Evolutionary conservation across 2,329 filamentous ascomycete genomes (phyloP), one percentile per base, ranked within the genome.

Genomic region (Pseudopithomyces maydicus): DNA sequence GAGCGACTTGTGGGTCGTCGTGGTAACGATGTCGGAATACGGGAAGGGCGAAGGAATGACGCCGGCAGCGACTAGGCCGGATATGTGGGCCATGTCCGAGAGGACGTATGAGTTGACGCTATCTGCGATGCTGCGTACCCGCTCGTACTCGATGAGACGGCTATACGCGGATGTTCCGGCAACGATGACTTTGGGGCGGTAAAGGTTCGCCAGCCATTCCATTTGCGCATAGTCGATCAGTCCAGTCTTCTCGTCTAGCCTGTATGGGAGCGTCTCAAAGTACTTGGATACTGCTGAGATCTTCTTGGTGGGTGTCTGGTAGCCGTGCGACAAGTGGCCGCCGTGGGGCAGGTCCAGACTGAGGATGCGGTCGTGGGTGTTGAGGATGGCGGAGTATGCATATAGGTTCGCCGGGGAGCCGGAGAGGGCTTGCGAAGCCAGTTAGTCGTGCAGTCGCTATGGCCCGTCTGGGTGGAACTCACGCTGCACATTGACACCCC

Each of bases 71-170:
- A 99, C 90, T 47, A 99, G 87, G 73, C 95, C 95, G 47, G 94
- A 98, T 77, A 99, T 98, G 80, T 99, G 95, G 55, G 95, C 95
- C 92, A 99, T 99, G 73, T 99, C 95, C 64, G 95, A 92, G 63
- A 99, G 86, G 51, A 99, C 87, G 81, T 98, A 99, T 64, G 94
- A 93, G 72, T 92, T 92, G 56, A 97, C 90, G 42, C 88, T 90
- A 80, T 98, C 93, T 61, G 93, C 92, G 73, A 98, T 96, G 83
- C 96, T 87, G 76, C 92, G 91, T 92, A 99, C 97, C 75, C 92
- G 91, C 66, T 86, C 87, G 78, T 98, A 99, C 82, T 99, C 94
- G 73, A 99, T 97, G 74, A 96, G 85, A 68, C 95, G 91, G 85
- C 94, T 97, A 88, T 99, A 99, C 55, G 95, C 95, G 53, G 93